Evolutionary conservation across 306 rosid genomes (phyloP).

Genomic region (Hippophae rhamnoides): DNA sequence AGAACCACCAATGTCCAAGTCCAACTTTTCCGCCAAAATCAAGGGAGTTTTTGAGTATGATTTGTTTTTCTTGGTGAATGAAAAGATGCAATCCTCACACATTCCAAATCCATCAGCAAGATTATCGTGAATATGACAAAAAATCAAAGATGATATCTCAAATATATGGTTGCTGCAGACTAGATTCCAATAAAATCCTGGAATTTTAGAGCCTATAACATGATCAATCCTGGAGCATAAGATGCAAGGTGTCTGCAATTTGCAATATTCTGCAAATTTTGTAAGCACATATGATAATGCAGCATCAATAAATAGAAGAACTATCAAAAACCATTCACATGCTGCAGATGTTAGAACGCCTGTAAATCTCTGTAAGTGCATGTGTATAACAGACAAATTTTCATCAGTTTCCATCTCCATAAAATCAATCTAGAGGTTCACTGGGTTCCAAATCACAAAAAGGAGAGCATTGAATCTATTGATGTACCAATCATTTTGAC

Average conservation of each 20-base stretch:
- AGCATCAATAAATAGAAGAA: constrained; percentile 56
- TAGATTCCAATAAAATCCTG: constrained; percentile 33
- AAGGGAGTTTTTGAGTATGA: constrained; percentile 25
- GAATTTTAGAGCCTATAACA: constrained; percentile 30
- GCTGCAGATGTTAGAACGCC: constrained; percentile 51
- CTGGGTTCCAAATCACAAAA: constrained; percentile 13
- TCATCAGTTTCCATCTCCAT: constrained; percentile 44
- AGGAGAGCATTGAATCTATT: constrained; percentile 6
- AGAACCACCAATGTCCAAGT: constrained; percentile 30
- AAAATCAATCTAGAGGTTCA: constrained; percentile 24
- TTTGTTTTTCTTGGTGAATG: constrained; percentile 26
- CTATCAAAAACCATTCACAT: constrained; percentile 84
- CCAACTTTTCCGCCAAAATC: constrained; percentile 46
- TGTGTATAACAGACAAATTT: constrained; percentile 32
- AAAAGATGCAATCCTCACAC: constrained; percentile 61
- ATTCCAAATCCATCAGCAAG: constrained; percentile 45
- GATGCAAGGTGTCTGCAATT: constrained; percentile 63
- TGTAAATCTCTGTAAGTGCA: constrained; percentile 31
- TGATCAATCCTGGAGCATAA: constrained; percentile 80
- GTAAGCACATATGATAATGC: constrained; percentile 47
- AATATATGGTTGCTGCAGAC: constrained; percentile 59
- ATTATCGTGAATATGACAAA: constrained; percentile 41
- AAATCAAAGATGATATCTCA: constrained; percentile 50
- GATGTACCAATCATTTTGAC: constrained; percentile 15
- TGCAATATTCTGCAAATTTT: constrained; percentile 59